These are phyloP conservation scores for Mycena belliarum DNA, from an alignment of 768 basidiomycete species.

Conservation along the genomic window DNA sequence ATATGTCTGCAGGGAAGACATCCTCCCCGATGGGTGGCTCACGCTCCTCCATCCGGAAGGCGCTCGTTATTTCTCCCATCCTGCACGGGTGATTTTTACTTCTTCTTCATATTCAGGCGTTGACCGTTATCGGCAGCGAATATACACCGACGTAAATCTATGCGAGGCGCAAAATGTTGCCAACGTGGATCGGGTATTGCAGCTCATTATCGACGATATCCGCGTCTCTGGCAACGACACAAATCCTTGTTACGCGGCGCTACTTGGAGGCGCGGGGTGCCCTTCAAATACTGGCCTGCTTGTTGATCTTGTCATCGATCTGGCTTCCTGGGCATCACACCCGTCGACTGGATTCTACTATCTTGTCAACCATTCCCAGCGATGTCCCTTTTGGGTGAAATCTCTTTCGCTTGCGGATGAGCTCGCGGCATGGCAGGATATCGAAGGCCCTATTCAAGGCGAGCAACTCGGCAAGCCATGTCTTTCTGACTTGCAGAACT, in stretches of 20 bases:
- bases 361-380: constrained; percentile 37
- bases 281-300: not conserved
- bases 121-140: constrained; percentile 1
- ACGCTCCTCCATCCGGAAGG: constrained; percentile 16
- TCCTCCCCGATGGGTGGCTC: constrained; percentile 1
- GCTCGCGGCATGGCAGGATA: constrained; percentile 9
- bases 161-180: not conserved
- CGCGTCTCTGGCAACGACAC: not conserved
- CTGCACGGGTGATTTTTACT: not conserved
- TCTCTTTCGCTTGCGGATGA: constrained; percentile 23
- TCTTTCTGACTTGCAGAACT: not conserved
- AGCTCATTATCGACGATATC: not conserved
- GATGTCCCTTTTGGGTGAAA: constrained; percentile 44
- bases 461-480: constrained; percentile 7
- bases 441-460: not conserved
- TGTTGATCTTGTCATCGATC: constrained; percentile 10
- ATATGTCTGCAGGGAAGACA: not conserved
- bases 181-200: constrained; percentile 2
- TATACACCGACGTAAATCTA: constrained; percentile 17
- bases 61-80: constrained; percentile 16
- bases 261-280: not conserved
- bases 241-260: constrained; percentile 1
- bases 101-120: not conserved
- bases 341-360: constrained; percentile 33
- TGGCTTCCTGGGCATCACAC: not conserved